phyloP scores from a whole-genome alignment of 1,284 basidiomycete species.

The Dichomitus squalens region DNA sequence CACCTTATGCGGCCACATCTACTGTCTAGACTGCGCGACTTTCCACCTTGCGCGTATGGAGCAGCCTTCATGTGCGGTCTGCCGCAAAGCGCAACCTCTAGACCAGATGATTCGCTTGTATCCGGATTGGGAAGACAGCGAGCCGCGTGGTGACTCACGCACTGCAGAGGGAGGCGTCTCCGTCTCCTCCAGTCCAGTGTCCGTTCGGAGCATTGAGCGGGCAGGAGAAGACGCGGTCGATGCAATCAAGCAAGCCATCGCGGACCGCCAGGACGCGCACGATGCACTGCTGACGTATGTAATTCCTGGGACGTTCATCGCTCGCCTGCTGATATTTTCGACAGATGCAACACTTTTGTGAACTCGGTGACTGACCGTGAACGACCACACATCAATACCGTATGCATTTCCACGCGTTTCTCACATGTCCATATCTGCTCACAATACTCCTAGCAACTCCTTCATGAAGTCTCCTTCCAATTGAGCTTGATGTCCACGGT shows the following conservation, averaged over 20 bases:
- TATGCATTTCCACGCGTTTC: neutral
- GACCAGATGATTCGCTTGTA: slow-evolving; percentile 29
- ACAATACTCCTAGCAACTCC: slow-evolving; percentile 3
- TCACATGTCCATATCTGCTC: neutral
- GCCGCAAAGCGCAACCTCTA: slow-evolving; percentile 25
- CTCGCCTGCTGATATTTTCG: neutral
- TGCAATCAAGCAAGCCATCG: slow-evolving; percentile 13
- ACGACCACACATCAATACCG: slow-evolving; percentile 15
- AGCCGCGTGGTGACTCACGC: neutral
- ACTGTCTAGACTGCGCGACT: slow-evolving; percentile 32
- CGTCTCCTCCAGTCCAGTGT: slow-evolving; percentile 12
- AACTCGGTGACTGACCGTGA: slow-evolving; percentile 22
- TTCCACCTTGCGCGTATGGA: slow-evolving; percentile 25
- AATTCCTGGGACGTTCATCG: no score
- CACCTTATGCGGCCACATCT: slow-evolving; percentile 33
- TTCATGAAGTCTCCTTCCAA: slow-evolving; percentile 18
- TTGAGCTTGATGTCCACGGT: slow-evolving; percentile 17
- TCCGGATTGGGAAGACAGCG: slow-evolving; percentile 15
- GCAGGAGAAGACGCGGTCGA: slow-evolving; percentile 13
- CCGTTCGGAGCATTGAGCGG: slow-evolving; percentile 13
- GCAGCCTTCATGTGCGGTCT: slow-evolving; percentile 27
- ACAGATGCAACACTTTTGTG: slow-evolving; percentile 23
- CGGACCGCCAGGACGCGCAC: slow-evolving; percentile 8
- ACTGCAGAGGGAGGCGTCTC: neutral
- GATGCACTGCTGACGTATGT: slow-evolving; percentile 17